Conservation (phyloP, 495 filamentous ascomycete genomes). For the Chlorociboria aeruginascens region DNA sequence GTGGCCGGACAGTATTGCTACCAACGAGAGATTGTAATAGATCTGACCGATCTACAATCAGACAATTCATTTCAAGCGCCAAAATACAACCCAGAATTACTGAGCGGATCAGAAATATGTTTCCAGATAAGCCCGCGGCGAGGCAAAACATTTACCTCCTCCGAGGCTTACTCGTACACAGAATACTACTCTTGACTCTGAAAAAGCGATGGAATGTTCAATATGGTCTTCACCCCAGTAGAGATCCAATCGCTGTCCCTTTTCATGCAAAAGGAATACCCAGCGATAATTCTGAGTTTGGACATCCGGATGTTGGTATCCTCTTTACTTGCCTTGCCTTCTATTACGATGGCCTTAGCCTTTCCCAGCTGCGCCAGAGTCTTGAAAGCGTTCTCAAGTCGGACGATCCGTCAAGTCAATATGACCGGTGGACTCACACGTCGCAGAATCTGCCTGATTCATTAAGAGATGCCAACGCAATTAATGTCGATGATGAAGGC, state of each 20-base stretch:
- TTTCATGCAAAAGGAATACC: conserved; percentile 30
- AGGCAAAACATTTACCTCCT: conserved; percentile 27
- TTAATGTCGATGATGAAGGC: conserved; percentile 36
- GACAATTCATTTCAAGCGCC: conserved; percentile 20
- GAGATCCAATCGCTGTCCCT: conserved; percentile 37
- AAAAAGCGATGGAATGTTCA: conserved; percentile 35
- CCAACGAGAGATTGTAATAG: conserved; percentile 15
- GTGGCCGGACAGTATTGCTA: conserved; percentile 18
- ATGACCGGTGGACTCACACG: conserved; percentile 26
- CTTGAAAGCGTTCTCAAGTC: conserved; percentile 28
- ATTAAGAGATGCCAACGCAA: conserved; percentile 31
- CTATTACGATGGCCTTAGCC: conserved; percentile 28
- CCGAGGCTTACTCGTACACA: conserved; percentile 27
- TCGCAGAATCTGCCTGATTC: conserved; percentile 25
- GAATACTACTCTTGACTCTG: conserved; percentile 26
- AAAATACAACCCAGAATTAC: conserved; percentile 8
- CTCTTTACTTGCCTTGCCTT: conserved; percentile 29
- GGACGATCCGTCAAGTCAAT: conserved; percentile 37
- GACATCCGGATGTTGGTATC: conserved; percentile 34
- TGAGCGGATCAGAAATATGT: conserved; percentile 15
- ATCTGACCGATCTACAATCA: conserved; percentile 17
- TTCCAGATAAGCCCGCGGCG: conserved; percentile 22
- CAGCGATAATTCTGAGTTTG: conserved; percentile 25
- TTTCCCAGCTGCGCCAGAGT: conserved; percentile 22
- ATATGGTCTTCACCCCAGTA: conserved; percentile 28